phyloP scores from a whole-genome alignment of 2,329 filamentous ascomycete species.

The Herpotrichia juniperi region DNA sequence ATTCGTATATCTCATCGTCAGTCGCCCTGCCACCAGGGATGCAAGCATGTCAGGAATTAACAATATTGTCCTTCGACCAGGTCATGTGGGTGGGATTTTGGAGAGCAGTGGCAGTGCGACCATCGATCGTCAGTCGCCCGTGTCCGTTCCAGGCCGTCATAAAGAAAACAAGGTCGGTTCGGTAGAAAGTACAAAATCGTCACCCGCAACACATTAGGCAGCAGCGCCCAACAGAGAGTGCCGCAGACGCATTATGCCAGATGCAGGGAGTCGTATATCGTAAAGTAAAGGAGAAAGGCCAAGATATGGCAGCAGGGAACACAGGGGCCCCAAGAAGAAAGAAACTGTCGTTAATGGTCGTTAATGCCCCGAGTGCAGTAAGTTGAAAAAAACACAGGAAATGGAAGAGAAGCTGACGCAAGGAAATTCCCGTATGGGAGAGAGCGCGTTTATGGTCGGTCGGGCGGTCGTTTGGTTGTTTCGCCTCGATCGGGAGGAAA shows the following conservation, averaged over 20 bases:
- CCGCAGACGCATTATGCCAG: conserved; percentile 38
- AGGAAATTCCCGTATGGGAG: conserved; percentile 28
- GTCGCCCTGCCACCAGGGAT: conserved; percentile 21
- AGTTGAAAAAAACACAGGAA: conserved; percentile 39
- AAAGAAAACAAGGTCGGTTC: conserved; percentile 25
- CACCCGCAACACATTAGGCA: conserved; percentile 37
- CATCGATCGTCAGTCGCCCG: conserved; percentile 20
- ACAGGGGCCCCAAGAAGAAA: conserved; percentile 24
- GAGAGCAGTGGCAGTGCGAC: conserved; percentile 22
- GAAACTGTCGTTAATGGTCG: conserved; percentile 42
- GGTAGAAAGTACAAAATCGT: conserved; percentile 45
- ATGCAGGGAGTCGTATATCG: conserved; percentile 47
- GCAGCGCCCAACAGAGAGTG: conserved; percentile 25
- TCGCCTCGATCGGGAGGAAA: neutral
- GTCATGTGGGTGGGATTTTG: conserved; percentile 3
- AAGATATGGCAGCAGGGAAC: conserved; percentile 33
- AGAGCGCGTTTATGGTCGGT: conserved; percentile 15
- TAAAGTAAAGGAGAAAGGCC: conserved; percentile 33
- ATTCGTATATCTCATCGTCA: conserved; percentile 19
- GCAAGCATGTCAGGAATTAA: conserved; percentile 9
- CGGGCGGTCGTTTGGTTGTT: conserved; percentile 8
- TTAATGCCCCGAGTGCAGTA: conserved; percentile 40
- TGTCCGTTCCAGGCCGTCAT: conserved; percentile 26
- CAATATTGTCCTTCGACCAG: conserved; percentile 8
- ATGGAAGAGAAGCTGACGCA: conserved; percentile 37